phyloP scores from a whole-genome alignment of 106 monocot genomes.

The Dendrobium huoshanense region DNA sequence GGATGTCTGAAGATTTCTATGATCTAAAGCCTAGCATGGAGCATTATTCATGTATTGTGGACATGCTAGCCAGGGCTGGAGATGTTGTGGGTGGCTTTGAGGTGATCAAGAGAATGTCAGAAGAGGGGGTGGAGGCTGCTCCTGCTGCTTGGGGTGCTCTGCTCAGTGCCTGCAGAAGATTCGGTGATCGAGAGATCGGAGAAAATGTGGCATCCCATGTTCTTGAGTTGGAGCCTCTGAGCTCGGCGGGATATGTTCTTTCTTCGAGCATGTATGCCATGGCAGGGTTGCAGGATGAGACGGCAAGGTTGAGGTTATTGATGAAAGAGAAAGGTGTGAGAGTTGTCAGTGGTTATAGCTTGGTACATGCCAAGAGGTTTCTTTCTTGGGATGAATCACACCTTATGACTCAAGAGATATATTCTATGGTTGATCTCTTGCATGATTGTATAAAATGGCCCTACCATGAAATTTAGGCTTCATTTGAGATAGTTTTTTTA shows the following conservation, averaged over 20 bases:
- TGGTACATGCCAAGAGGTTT: slow-evolving; percentile 50
- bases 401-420: slow-evolving; percentile 40
- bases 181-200: slow-evolving; percentile 36
- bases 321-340: slow-evolving; percentile 55
- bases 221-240: slow-evolving; percentile 58
- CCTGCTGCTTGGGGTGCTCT: slow-evolving; percentile 72
- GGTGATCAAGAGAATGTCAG: slow-evolving; percentile 32
- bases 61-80: slow-evolving; percentile 86
- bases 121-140: slow-evolving; percentile 20
- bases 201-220: slow-evolving; percentile 27
- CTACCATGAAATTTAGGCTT: not conserved
- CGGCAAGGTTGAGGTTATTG: slow-evolving; percentile 34
- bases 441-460: slow-evolving; percentile 35
- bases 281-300: slow-evolving; percentile 13
- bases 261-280: slow-evolving; percentile 30
- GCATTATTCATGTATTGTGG: slow-evolving; percentile 73
- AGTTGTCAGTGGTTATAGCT: slow-evolving; percentile 54
- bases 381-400: slow-evolving; percentile 63
- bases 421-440: slow-evolving; percentile 40
- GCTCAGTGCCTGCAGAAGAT: slow-evolving; percentile 62
- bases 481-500: not conserved
- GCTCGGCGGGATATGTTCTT: slow-evolving; percentile 48
- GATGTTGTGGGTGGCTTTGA: slow-evolving; percentile 33
- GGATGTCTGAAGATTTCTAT: slow-evolving; percentile 22
- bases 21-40: slow-evolving; percentile 28